phyloP scores from a whole-genome alignment of 1,284 basidiomycete genomes.

The Moniliella sp. region DNA sequence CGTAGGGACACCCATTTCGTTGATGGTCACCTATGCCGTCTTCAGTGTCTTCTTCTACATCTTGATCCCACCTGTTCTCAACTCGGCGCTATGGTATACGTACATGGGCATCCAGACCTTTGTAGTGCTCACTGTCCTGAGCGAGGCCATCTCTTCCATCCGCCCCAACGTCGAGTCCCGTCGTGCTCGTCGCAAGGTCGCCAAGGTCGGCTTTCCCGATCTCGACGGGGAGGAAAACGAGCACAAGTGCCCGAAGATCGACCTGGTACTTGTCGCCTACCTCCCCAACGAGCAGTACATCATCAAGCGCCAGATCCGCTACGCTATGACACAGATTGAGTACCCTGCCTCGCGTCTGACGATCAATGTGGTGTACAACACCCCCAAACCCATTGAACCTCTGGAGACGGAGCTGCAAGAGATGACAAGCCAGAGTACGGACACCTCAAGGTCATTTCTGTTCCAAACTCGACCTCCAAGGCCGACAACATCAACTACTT shows the following conservation, averaged over 20 bases:
- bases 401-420: slow-evolving; percentile 3
- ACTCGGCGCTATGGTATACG: background rate
- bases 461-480: slow-evolving; percentile 2
- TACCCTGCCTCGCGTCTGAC: slow-evolving; percentile 1
- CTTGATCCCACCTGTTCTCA: slow-evolving; percentile 1
- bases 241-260: background rate
- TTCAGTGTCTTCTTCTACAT: too few species aligned
- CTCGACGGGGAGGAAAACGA: too few species aligned
- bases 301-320: slow-evolving; percentile 2
- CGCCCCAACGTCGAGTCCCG: slow-evolving; percentile 2
- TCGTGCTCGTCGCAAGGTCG: slow-evolving; percentile 1
- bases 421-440: slow-evolving; percentile 1
- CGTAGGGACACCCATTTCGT: too few species aligned
- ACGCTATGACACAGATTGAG: slow-evolving; percentile 1
- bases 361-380: slow-evolving; percentile 5
- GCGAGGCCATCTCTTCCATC: slow-evolving; percentile 2
- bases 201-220: background rate
- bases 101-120: slow-evolving; percentile 2
- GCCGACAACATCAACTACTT: slow-evolving; percentile 4
- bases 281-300: slow-evolving; percentile 4
- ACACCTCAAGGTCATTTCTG: slow-evolving; percentile 2
- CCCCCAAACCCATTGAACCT: slow-evolving; percentile 2
- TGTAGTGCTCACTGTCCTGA: slow-evolving; percentile 1
- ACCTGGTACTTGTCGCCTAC: slow-evolving; percentile 2
- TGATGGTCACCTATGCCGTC: too few species aligned